These are phyloP conservation scores for Cudoniella acicularis DNA, from an alignment of 495 filamentous ascomycete species.

Conservation along the genomic window DNA sequence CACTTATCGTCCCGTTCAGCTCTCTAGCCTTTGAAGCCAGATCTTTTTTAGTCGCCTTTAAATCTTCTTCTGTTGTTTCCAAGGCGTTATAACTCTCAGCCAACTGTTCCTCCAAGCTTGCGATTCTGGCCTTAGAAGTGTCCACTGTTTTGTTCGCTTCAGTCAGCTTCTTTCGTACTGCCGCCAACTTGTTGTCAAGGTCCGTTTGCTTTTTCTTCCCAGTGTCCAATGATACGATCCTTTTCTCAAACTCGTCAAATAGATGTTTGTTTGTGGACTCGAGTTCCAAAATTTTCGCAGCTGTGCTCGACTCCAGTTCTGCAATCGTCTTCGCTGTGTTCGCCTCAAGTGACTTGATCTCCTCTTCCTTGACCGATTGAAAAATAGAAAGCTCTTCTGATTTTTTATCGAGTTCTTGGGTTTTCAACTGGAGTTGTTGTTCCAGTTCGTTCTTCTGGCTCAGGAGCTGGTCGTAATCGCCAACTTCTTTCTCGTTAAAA, in stretches of 20 bases:
- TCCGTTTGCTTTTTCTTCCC: background rate
- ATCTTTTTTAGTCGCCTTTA: background rate
- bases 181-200: background rate
- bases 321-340: no score
- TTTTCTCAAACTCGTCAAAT: constrained; percentile 3
- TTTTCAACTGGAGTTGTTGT: background rate
- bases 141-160: background rate
- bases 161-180: background rate
- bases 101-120: background rate
- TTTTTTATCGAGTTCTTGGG: background rate
- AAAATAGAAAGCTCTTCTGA: background rate
- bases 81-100: background rate
- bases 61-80: background rate
- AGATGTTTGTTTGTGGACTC: background rate
- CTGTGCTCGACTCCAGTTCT: no score
- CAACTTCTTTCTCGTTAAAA: background rate
- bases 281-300: no score
- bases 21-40: background rate
- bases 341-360: no score
- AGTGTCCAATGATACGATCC: background rate
- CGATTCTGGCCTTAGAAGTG: background rate
- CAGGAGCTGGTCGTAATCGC: background rate
- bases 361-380: no score
- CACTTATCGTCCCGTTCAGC: background rate
- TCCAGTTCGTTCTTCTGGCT: constrained; percentile 1